Base-by-base conservation (phyloP, 2,329 filamentous ascomycete species). In the Aspergillus neotritici region DNA sequence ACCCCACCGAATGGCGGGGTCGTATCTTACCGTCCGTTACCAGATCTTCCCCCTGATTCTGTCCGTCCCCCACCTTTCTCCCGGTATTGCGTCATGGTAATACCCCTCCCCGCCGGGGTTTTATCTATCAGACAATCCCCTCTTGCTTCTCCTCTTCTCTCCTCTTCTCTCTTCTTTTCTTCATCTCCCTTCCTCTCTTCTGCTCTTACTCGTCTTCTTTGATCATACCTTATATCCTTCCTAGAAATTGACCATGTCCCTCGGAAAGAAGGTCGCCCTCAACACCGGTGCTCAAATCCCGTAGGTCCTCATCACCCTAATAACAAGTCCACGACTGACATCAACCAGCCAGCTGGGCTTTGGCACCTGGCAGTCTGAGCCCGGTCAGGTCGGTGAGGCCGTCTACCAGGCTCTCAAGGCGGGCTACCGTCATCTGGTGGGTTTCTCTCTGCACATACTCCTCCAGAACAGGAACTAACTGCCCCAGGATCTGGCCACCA, bases 291-390 rank as follows among this genome's bases (percentile, higher is more conserved):
- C 57, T 44, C 44, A 63, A 52, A 65, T 67, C 52, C 64, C 65
- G 65, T 67, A 59, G 39, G 64, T 59, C 14, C 2, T 13, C 25
- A 16, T n/a, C 36, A 31, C 3, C 29, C 48, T 4, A n/a, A 4
- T 7, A 11, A 28, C 15, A 14, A 34, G 13, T 10, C 3, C 38
- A 13, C 6, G 13, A 37, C 29, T 33, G 28, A 34, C 31, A 48
- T 46, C 34, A 3, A 32, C 11, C 36, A 67, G 64, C 48, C 61
- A 63, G 45, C 53, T 66, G 52, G 65, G 65, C 45, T 68, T 67
- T 42, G 65, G 65, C 39, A 68, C 65, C 45, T 68, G 65, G 65
- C 65, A 68, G 46, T 63, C 65, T 31, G 61, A 55, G 44, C 65
- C 65, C 42, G 64, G 65, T 34, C 53, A 67, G 52, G 65, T 68